A percentile compares a stretch with the other conserved stretches of the same genome.
These are phyloP conservation scores for Kazachstania taianensis DNA, from an alignment of 805 yeast species.

Conservation along the genomic window DNA sequence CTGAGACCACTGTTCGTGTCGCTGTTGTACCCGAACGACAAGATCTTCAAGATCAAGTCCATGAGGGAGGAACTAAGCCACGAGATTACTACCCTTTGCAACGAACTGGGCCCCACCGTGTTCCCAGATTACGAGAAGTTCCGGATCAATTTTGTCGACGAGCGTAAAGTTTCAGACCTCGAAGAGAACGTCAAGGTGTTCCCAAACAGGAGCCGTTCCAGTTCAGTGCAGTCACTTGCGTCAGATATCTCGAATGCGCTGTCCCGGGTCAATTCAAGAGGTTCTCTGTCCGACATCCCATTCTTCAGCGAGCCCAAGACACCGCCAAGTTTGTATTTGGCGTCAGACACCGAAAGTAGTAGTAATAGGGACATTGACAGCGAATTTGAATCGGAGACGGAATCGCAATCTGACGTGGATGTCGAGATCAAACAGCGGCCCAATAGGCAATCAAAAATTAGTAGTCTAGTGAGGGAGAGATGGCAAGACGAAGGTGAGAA, in stretches of 20 bases:
- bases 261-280: conserved; percentile 52
- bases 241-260: conserved; percentile 47
- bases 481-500: conserved; percentile 14
- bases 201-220: conserved; percentile 20
- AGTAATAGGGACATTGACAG: too few species aligned
- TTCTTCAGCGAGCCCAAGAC: conserved; percentile 32
- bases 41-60: conserved; percentile 43
- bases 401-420: too few species aligned
- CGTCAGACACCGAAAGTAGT: too few species aligned
- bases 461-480: conserved; percentile 21
- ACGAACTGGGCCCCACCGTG: conserved; percentile 73
- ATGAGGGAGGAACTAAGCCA: conserved; percentile 51
- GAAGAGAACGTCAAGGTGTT: conserved; percentile 5
- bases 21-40: conserved; percentile 32
- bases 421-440: too few species aligned
- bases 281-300: conserved; percentile 55
- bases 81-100: conserved; percentile 71
- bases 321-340: conserved; percentile 4
- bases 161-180: conserved; percentile 2
- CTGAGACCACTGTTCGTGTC: conserved; percentile 56
- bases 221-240: conserved; percentile 16
- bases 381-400: too few species aligned
- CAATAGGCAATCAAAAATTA: conserved; percentile 12
- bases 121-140: conserved; percentile 71
- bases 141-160: conserved; percentile 2